Evolutionary conservation across 768 basidiomycete species (phyloP), one percentile per base, ranked within the genome.

Genomic region (Hirschioporus abietinus): DNA sequence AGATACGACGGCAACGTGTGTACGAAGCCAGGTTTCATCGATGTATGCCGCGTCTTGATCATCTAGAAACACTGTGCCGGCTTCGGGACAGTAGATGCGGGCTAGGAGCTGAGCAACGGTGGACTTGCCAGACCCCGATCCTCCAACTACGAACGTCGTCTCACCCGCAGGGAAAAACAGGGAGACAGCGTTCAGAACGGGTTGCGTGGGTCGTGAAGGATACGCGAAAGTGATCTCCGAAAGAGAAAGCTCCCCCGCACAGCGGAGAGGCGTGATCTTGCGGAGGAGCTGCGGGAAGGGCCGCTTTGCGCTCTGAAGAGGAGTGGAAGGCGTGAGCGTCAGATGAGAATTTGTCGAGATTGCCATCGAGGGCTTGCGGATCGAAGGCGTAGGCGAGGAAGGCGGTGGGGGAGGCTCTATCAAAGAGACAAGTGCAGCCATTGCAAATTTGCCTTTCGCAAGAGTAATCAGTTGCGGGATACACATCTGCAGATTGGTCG

Each of bases 401-500:
- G 61, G 60, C 34, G 26, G 67, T 10, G 74, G 70, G 5, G 76
- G 75, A 25, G 78, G 78, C 62, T 85, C 81, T 58, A 89, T 83
- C 67, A 92, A 82, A 1, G 83, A 78, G 34, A 93, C 73, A 30
- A 95, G 80, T 0, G 86, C 81, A 0, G 83, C 87, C 83, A 94
- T 89, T 4, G 91, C 87, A 65, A 85, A 85, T 74, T 96, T 97
- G 65, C 94, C 96, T 73, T 90, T 91, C 20, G 89, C 83, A 67
- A 97, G 78, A 34, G 82, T 77, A 68, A 95, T 88, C 70, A 93
- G 78, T 68, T 92, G 87, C 0, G 95, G 95, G 10, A 98, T 86
- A 71, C 88, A 88, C 83, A 91, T 87, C 74, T 97, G 95, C 1
- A 97, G 78, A 75, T 93, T 95, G 71, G 85, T 89, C 0, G 91